A percentile compares a stretch with the other conserved stretches of the same genome.
Evolutionary conservation across 192 early-diverging fungal genomes (phyloP).

Genomic region (Phlyctochytrium bullatum): DNA sequence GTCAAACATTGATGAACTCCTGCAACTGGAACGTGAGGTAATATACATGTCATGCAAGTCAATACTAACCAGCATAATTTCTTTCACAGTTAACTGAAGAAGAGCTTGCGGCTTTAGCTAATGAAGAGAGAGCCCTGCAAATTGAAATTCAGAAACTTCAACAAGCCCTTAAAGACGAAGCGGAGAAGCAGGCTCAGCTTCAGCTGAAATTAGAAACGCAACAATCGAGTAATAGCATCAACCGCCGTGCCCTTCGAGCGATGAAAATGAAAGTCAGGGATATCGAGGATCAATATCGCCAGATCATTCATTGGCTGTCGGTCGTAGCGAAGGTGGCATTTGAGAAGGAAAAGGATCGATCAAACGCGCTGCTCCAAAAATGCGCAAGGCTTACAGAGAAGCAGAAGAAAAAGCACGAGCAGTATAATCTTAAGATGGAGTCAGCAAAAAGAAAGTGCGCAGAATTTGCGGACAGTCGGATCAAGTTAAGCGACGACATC

Average conservation of each 20-base stretch:
- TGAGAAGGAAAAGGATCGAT: slow-evolving; percentile 25
- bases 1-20: background rate
- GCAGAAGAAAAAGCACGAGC: slow-evolving; percentile 15
- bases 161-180: slow-evolving; percentile 10
- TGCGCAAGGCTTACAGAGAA: slow-evolving; percentile 16
- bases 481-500: background rate
- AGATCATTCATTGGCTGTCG: slow-evolving; percentile 26
- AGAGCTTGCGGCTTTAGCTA: slow-evolving; percentile 9
- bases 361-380: slow-evolving; percentile 20
- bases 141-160: slow-evolving; percentile 16
- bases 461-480: background rate
- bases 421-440: background rate
- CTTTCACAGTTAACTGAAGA: slow-evolving; percentile 4
- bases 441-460: background rate
- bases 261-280: slow-evolving; percentile 30
- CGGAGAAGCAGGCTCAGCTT: slow-evolving; percentile 11
- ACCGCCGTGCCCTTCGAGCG: slow-evolving; percentile 16
- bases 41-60: background rate
- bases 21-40: background rate
- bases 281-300: slow-evolving; percentile 16
- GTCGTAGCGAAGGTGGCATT: slow-evolving; percentile 29
- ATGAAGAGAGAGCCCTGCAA: slow-evolving; percentile 17
- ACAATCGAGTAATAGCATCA: slow-evolving; percentile 2
- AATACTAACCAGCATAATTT: background rate
- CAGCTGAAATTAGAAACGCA: slow-evolving; percentile 14